A percentile compares a stretch with the other conserved stretches of the same genome.
Conservation (phyloP, 805 yeast species). For the Isabelozyma pseudorhagii region DNA sequence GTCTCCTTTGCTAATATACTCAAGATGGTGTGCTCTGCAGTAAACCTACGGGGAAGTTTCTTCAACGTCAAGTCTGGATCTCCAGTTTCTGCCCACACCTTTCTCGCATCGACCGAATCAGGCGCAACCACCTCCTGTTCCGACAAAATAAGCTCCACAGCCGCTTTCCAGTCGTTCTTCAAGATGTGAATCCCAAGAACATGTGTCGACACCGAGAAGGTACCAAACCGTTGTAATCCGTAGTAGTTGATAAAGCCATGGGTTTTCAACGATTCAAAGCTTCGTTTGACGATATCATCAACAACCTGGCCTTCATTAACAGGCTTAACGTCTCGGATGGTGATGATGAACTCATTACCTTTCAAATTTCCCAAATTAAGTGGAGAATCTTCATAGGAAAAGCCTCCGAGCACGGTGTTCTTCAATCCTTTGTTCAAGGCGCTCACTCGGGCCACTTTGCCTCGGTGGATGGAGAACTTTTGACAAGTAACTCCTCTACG, state of each 20-base stretch:
- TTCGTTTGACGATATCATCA: slow-evolving; percentile 45
- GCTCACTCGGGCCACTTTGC: slow-evolving; percentile 71
- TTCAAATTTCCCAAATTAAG: slow-evolving; percentile 76
- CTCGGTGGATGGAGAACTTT: slow-evolving; percentile 62
- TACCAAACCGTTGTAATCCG: slow-evolving; percentile 99
- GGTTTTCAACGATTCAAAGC: slow-evolving; percentile 55
- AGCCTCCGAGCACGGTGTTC: slow-evolving; percentile 80
- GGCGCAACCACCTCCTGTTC: slow-evolving; percentile 85
- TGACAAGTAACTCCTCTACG: slow-evolving; percentile 95
- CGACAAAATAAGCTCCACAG: slow-evolving; percentile 72
- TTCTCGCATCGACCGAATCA: slow-evolving; percentile 78
- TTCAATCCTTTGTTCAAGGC: slow-evolving; percentile 71
- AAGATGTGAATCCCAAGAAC: slow-evolving; percentile 72
- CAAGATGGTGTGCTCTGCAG: slow-evolving; percentile 78
- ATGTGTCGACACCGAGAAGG: slow-evolving; percentile 91
- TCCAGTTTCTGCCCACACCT: slow-evolving; percentile 70
- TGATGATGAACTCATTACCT: slow-evolving; percentile 88
- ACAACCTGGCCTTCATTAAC: slow-evolving; percentile 28
- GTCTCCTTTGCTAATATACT: slow-evolving; percentile 54
- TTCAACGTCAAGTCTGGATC: slow-evolving; percentile 65
- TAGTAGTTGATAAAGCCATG: slow-evolving; percentile 89
- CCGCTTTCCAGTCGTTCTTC: slow-evolving; percentile 72
- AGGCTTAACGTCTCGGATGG: slow-evolving; percentile 68
- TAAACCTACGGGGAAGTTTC: slow-evolving; percentile 82
- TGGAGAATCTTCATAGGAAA: slow-evolving; percentile 58